These are phyloP conservation scores for Platanthera guangdongensis DNA, from an alignment of 106 monocot species.

Conservation along the genomic window DNA sequence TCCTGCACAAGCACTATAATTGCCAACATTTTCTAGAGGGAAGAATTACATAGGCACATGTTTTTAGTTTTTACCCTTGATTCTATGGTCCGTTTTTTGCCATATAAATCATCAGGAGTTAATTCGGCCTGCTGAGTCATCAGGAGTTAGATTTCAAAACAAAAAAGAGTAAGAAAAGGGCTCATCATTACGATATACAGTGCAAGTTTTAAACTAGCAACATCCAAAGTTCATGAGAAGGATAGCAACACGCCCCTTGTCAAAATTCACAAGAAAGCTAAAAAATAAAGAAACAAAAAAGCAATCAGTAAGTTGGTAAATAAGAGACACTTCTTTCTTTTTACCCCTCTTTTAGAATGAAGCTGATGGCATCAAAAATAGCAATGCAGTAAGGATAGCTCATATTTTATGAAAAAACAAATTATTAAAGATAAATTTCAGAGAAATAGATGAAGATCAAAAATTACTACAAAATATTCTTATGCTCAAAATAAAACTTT, in stretches of 20 bases:
- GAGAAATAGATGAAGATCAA: background rate
- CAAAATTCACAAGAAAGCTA: background rate
- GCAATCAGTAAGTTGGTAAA: background rate
- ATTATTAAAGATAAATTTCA: background rate
- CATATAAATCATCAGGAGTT: constrained; percentile 75
- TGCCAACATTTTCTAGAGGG: constrained; percentile 3
- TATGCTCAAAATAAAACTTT: background rate
- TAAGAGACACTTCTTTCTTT: background rate
- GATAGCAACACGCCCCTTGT: background rate
- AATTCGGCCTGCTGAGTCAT: constrained; percentile 53
- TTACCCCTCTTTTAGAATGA: background rate
- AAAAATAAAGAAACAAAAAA: background rate
- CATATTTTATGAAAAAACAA: background rate
- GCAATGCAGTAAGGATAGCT: background rate
- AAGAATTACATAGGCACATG: background rate
- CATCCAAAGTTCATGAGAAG: background rate
- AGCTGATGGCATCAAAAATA: background rate
- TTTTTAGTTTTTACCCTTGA: constrained; percentile 38
- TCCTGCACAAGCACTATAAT: constrained; percentile 38
- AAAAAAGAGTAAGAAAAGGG: background rate
- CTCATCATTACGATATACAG: background rate
- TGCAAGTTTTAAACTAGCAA: background rate
- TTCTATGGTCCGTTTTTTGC: constrained; percentile 50
- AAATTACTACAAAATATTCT: background rate
- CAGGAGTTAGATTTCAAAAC: background rate